Conservation (phyloP, 2,329 filamentous ascomycete genomes). For the Xylariaceae sp. region DNA sequence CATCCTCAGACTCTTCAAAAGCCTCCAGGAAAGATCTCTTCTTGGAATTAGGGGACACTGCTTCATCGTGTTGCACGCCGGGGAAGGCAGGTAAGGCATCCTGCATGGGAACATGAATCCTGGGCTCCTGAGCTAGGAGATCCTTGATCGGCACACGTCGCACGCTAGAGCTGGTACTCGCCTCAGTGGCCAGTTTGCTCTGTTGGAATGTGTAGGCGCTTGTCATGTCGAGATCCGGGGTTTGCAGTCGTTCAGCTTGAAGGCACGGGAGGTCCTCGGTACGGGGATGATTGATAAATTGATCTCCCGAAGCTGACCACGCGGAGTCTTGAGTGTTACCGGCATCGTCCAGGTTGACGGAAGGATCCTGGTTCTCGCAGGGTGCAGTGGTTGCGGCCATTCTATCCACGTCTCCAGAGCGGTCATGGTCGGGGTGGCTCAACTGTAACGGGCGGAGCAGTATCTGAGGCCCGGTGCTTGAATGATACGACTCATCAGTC, state of each 20-base stretch:
- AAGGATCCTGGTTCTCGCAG: slow-evolving; percentile 2
- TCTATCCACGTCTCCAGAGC: neutral
- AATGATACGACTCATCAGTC: neutral
- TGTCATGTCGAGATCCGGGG: slow-evolving; percentile 24
- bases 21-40: neutral
- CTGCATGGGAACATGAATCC: slow-evolving; percentile 1
- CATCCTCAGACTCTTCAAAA: slow-evolving; percentile 18
- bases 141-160: slow-evolving; percentile 21
- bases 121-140: slow-evolving; percentile 20
- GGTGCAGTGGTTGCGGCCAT: neutral
- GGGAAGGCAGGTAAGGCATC: neutral
- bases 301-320: slow-evolving; percentile 18
- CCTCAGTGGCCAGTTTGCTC: slow-evolving; percentile 18
- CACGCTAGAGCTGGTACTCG: slow-evolving; percentile 4
- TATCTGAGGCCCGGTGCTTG: neutral
- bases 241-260: slow-evolving; percentile 6
- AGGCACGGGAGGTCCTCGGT: slow-evolving; percentile 5
- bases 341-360: slow-evolving; percentile 7
- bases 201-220: slow-evolving; percentile 23
- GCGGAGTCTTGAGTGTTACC: slow-evolving; percentile 7
- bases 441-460: no score
- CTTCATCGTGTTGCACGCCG: neutral
- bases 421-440: neutral
- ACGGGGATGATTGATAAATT: slow-evolving; percentile 25
- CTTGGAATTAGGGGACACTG: neutral